A percentile compares a stretch with the other conserved stretches of the same genome.
These are phyloP conservation scores for Globomyces pollinis-pini DNA, from an alignment of 192 early-diverging fungal genomes.

Conservation along the genomic window DNA sequence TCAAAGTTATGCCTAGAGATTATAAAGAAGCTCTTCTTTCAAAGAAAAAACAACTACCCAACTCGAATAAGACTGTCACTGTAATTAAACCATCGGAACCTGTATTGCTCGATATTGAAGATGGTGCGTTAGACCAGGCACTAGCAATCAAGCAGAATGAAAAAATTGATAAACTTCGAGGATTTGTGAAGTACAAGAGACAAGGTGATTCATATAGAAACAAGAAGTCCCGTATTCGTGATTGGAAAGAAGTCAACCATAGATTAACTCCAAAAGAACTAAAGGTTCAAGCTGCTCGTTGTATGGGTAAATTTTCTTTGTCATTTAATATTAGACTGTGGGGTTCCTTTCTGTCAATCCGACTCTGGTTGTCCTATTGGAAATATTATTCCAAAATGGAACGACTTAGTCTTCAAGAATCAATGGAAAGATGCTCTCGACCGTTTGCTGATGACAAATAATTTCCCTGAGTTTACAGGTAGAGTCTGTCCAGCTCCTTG, in stretches of 20 bases:
- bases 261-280: constrained; percentile 74
- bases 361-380: constrained; percentile 97
- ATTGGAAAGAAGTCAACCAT: constrained; percentile 94
- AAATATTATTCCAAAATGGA: constrained; percentile 99
- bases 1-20: constrained; percentile 91
- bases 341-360: constrained; percentile 97
- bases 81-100: constrained; percentile 40
- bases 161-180: constrained; percentile 87
- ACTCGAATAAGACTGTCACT: constrained; percentile 23
- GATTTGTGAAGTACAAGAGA: constrained; percentile 92
- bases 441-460: constrained; percentile 92
- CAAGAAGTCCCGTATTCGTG: constrained; percentile 66
- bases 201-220: constrained; percentile 83
- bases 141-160: constrained; percentile 57
- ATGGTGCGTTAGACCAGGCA: constrained; percentile 72
- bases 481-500: constrained; percentile 98
- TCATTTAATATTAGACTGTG: constrained; percentile 46
- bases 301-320: constrained; percentile 61
- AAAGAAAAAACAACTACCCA: constrained; percentile 33
- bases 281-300: constrained; percentile 89
- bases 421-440: constrained; percentile 94
- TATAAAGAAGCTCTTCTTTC: constrained; percentile 74
- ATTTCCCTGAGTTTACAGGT: constrained; percentile 99
- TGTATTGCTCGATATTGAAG: constrained; percentile 77
- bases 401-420: constrained; percentile 91